phyloP scores from a whole-genome alignment of 768 basidiomycete genomes.

The Tulasnella sp. region DNA sequence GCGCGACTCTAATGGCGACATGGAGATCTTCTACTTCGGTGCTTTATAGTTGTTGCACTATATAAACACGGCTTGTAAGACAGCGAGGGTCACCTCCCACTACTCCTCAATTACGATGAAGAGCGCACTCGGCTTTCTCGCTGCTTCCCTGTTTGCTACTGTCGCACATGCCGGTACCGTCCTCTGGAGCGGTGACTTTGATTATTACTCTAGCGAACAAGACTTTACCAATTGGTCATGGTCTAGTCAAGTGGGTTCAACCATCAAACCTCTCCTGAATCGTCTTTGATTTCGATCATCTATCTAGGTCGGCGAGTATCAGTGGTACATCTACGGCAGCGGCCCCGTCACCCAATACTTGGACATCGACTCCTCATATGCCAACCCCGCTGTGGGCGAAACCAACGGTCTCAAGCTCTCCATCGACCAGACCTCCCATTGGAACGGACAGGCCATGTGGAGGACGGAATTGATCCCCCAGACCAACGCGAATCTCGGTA shows the following conservation, averaged over 20 bases:
- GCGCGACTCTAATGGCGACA: no score
- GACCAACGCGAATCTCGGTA: constrained; percentile 42
- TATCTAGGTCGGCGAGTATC: constrained; percentile 6
- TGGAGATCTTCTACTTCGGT: no score
- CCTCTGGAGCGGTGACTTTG: constrained; percentile 31
- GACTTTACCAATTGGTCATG: constrained; percentile 36
- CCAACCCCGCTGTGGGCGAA: constrained; percentile 46
- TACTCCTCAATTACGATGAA: constrained; percentile 19
- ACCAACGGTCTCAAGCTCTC: constrained; percentile 40
- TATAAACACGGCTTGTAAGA: no score
- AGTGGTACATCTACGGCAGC: constrained; percentile 42
- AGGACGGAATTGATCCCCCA: constrained; percentile 28
- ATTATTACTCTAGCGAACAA: background rate
- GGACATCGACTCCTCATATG: constrained; percentile 37
- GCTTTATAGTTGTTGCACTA: no score
- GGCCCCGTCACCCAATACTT: constrained; percentile 42
- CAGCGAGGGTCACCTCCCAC: no score
- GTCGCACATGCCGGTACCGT: constrained; percentile 37
- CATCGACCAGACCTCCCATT: constrained; percentile 25
- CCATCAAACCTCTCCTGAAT: constrained; percentile 16
- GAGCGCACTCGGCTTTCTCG: constrained; percentile 16
- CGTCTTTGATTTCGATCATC: background rate
- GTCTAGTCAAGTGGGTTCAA: constrained; percentile 41
- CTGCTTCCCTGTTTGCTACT: constrained; percentile 21
- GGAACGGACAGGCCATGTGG: constrained; percentile 11